Conservation (phyloP, 257 asterid genomes). For the Ballota nigra region DNA sequence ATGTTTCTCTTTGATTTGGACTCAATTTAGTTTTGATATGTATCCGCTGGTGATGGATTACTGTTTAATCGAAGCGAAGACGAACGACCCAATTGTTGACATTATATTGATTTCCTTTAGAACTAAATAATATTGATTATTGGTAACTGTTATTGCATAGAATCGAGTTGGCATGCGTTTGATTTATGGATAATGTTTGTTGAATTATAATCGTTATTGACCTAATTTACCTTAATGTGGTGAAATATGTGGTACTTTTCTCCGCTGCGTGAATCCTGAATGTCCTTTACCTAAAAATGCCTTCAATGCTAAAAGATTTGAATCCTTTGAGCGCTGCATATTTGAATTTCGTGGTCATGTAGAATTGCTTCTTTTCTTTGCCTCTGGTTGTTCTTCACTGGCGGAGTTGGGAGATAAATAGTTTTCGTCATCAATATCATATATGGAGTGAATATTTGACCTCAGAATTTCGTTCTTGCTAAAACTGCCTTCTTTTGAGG, state of each 20-base stretch:
- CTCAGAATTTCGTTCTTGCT: not conserved
- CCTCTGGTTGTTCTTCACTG: not conserved
- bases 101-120: not conserved
- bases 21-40: not conserved
- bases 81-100: not conserved
- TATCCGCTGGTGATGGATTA: not conserved
- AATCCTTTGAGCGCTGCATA: not conserved
- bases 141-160: not conserved
- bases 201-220: not conserved
- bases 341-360: not conserved
- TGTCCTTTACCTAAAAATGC: not conserved
- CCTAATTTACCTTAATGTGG: slow-evolving; percentile 1
- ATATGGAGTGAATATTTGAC: not conserved
- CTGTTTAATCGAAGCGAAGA: not conserved
- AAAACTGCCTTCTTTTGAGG: not conserved
- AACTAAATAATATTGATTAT: not conserved
- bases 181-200: not conserved
- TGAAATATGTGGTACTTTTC: not conserved
- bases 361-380: not conserved
- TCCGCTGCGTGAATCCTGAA: not conserved
- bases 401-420: not conserved
- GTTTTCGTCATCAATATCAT: not conserved
- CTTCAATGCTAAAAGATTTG: not conserved
- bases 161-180: not conserved
- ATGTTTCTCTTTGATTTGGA: not conserved